A percentile compares a stretch with the other conserved stretches of the same genome.
Evolutionary conservation across 192 early-diverging fungal species (phyloP).

Genomic region (Backusella tarrabulga): DNA sequence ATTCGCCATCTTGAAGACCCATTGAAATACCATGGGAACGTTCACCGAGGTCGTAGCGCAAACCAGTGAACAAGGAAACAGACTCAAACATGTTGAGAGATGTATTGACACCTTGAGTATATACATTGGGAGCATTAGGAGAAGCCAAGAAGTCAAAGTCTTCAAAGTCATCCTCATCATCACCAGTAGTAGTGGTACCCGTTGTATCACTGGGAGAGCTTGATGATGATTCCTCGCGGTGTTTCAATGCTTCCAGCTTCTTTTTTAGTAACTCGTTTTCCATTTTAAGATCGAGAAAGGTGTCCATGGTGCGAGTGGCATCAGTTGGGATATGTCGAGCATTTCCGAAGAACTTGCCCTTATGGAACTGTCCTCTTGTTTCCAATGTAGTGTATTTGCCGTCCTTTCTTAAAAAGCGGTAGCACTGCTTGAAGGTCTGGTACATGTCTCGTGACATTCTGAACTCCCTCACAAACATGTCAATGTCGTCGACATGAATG

Average conservation of each 20-base stretch:
- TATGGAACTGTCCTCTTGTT: constrained; percentile 25
- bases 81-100: constrained; percentile 10
- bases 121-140: constrained; percentile 23
- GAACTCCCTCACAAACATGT: constrained; percentile 34
- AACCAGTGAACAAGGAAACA: constrained; percentile 27
- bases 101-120: constrained; percentile 27
- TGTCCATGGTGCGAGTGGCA: constrained; percentile 22
- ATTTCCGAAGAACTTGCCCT: constrained; percentile 29
- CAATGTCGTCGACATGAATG: constrained; percentile 35
- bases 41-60: constrained; percentile 27
- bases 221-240: not conserved
- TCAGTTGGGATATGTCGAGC: constrained; percentile 30
- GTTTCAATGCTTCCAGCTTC: not conserved
- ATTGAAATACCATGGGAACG: constrained; percentile 27
- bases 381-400: constrained; percentile 32
- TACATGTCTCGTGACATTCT: not conserved
- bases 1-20: constrained; percentile 13
- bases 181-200: not conserved
- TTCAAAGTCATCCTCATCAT: constrained; percentile 4
- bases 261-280: constrained; percentile 36
- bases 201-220: not conserved
- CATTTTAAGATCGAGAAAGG: constrained; percentile 37
- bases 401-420: constrained; percentile 33
- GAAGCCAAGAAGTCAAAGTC: not conserved
- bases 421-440: constrained; percentile 22